Evolutionary conservation across 2,329 filamentous ascomycete genomes (phyloP).

Genomic region (Fusarium brevicatenulatum): DNA sequence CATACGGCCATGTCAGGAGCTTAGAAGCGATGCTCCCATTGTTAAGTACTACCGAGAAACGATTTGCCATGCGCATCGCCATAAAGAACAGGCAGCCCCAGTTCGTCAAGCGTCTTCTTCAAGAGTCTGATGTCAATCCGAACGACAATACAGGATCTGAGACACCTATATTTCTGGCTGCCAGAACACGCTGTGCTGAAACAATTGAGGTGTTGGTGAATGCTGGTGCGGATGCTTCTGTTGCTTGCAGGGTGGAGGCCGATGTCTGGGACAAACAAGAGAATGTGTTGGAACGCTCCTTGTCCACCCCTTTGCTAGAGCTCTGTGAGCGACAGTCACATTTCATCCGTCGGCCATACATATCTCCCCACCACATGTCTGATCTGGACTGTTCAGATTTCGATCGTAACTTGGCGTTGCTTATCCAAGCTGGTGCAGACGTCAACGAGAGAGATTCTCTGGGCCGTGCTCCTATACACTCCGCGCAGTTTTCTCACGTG

Average conservation of each 20-base stretch:
- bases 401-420: constrained; percentile 21
- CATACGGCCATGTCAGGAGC: constrained; percentile 40
- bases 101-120: constrained; percentile 44
- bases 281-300: not conserved
- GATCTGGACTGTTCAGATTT: not conserved
- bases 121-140: constrained; percentile 46
- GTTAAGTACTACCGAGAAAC: constrained; percentile 37
- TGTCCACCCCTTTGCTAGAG: not conserved
- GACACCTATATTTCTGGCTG: constrained; percentile 40
- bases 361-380: not conserved
- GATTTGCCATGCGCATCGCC: constrained; percentile 45
- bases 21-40: constrained; percentile 44
- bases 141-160: constrained; percentile 39
- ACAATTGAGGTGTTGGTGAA: constrained; percentile 43
- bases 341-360: not conserved
- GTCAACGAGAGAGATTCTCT: constrained; percentile 28
- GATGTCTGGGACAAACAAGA: not conserved
- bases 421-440: constrained; percentile 40
- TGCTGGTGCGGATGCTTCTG: constrained; percentile 47
- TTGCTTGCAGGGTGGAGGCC: constrained; percentile 5
- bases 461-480: constrained; percentile 36
- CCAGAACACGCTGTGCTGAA: not conserved
- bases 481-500: constrained; percentile 3
- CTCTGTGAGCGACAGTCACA: not conserved
- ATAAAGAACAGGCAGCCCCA: constrained; percentile 21